phyloP scores from a whole-genome alignment of 345 rosid species.

The Moricandia arvensis region DNA sequence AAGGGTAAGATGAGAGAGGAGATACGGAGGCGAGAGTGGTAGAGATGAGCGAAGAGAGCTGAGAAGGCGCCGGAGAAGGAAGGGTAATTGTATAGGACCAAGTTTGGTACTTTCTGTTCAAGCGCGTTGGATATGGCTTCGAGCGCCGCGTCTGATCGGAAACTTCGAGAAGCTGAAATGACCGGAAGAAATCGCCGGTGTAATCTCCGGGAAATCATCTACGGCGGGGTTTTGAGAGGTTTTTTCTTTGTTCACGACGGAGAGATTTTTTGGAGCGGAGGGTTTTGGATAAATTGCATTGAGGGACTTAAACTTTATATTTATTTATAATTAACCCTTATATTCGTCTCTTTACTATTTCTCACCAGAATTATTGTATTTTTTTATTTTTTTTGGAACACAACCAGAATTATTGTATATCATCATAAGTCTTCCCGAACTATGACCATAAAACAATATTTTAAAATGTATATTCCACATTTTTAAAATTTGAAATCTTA shows the following conservation, averaged over 20 bases:
- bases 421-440: too few relatives aligned
- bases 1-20: constrained; percentile 77
- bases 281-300: not conserved
- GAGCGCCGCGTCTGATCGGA: constrained; percentile 81
- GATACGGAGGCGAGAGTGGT: constrained; percentile 60
- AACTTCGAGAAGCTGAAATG: constrained; percentile 31
- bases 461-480: too few relatives aligned
- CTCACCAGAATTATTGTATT: too few relatives aligned
- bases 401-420: too few relatives aligned
- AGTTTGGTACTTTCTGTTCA: constrained; percentile 54
- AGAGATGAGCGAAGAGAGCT: constrained; percentile 77
- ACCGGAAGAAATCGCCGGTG: not conserved
- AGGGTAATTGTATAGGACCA: constrained; percentile 79
- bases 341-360: too few relatives aligned
- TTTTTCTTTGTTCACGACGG: not conserved
- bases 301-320: not conserved
- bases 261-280: not conserved
- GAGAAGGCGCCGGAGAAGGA: constrained; percentile 85
- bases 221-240: not conserved
- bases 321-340: not conserved
- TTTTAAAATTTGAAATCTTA: too few relatives aligned
- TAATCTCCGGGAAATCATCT: constrained; percentile 23
- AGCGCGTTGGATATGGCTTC: constrained; percentile 60
- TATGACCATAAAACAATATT: too few relatives aligned
- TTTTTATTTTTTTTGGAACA: too few relatives aligned